Percentiles rank a stretch among this genome's conserved stretches.
phyloP scores from a whole-genome alignment of 176 grass and related monocot species.

The Rhipidocladum racemiflorum region DNA sequence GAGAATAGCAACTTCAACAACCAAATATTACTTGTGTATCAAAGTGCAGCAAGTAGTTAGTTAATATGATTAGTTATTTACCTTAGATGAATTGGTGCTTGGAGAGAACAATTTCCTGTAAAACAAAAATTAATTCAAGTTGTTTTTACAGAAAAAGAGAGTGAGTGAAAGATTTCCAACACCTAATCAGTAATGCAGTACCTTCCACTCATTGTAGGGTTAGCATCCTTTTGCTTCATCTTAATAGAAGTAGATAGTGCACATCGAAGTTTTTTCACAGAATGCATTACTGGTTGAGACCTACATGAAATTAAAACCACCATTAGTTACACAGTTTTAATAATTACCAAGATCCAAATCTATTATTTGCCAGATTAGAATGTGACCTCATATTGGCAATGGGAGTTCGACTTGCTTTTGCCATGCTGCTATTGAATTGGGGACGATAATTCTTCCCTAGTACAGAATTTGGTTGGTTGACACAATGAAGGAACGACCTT shows the following conservation, averaged over 20 bases:
- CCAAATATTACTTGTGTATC: not conserved
- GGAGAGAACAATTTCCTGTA: constrained; percentile 30
- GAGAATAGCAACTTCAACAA: not conserved
- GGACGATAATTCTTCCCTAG: constrained; percentile 16
- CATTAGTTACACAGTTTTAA: not conserved
- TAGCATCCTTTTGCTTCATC: constrained; percentile 3
- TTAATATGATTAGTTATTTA: constrained; percentile 15
- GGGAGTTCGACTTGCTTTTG: constrained; percentile 33
- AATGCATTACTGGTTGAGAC: constrained; percentile 18
- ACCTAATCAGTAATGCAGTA: not conserved
- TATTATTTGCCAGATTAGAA: not conserved
- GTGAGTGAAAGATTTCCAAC: not conserved
- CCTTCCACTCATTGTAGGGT: constrained; percentile 30
- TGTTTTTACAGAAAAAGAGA: not conserved
- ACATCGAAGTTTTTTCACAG: constrained; percentile 14
- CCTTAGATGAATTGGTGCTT: constrained; percentile 25
- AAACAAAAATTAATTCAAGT: not conserved
- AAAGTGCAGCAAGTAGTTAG: not conserved
- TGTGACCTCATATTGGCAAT: constrained; percentile 23
- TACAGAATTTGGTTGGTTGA: not conserved
- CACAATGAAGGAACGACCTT: constrained; percentile 6
- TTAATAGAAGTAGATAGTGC: not conserved
- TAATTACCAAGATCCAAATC: not conserved
- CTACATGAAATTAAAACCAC: constrained; percentile 28
- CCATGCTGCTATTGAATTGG: constrained; percentile 16